Evolutionary conservation across 768 basidiomycete species (phyloP).

Genomic region (Amanita rubescens): DNA sequence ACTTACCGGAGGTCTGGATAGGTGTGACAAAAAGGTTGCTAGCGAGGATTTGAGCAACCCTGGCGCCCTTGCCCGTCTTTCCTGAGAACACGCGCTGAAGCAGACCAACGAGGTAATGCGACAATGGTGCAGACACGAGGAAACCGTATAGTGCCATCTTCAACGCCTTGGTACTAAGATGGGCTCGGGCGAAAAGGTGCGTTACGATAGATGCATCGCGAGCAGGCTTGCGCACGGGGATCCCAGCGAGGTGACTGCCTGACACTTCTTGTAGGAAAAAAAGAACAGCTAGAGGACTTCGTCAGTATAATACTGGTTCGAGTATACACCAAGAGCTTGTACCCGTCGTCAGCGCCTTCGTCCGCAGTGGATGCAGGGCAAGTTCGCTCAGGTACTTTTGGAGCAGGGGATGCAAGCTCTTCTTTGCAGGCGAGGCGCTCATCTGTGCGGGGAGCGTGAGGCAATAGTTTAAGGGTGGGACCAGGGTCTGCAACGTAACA

Average conservation of each 20-base stretch:
- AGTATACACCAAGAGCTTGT: slow-evolving; percentile 10
- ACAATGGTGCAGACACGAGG: slow-evolving; percentile 75
- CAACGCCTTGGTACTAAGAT: slow-evolving; percentile 62
- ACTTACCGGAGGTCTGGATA: slow-evolving; percentile 60
- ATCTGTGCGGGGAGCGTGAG: slow-evolving; percentile 21
- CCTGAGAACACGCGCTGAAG: slow-evolving; percentile 76
- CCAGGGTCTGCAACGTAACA: neutral
- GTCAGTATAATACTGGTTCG: neutral
- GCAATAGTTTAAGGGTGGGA: neutral
- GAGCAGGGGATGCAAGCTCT: slow-evolving; percentile 40
- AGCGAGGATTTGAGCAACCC: slow-evolving; percentile 65
- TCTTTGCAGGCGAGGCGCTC: slow-evolving; percentile 26
- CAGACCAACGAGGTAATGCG: slow-evolving; percentile 63
- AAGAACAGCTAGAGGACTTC: slow-evolving; percentile 31
- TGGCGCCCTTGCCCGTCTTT: slow-evolving; percentile 53
- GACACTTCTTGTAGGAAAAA: slow-evolving; percentile 78
- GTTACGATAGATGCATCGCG: slow-evolving; percentile 48
- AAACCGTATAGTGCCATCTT: slow-evolving; percentile 85
- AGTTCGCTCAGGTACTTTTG: slow-evolving; percentile 68
- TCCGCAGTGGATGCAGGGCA: slow-evolving; percentile 61
- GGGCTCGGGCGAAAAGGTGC: slow-evolving; percentile 45
- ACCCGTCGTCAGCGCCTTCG: slow-evolving; percentile 76
- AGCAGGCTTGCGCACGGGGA: slow-evolving; percentile 41
- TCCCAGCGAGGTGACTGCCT: slow-evolving; percentile 60
- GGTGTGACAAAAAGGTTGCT: slow-evolving; percentile 75